Conservation (phyloP, 768 basidiomycete species). For the Myochromella boudieri region DNA sequence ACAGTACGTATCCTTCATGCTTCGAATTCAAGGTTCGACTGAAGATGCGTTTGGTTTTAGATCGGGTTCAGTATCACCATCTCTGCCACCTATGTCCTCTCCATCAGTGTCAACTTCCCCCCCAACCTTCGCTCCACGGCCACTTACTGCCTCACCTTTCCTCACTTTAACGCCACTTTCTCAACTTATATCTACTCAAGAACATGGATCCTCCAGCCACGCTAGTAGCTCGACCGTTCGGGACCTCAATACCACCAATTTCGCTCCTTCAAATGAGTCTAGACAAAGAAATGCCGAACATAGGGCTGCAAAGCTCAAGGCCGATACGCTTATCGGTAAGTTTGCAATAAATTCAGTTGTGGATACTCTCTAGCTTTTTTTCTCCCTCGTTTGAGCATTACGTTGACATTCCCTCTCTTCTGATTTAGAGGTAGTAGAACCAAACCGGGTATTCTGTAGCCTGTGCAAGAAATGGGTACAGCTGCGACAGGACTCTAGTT, state of each 20-base stretch:
- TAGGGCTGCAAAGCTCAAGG: slow-evolving; percentile 66
- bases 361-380: too few relatives aligned
- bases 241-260: slow-evolving; percentile 56
- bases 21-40: too few relatives aligned
- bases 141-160: slow-evolving; percentile 9
- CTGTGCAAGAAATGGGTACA: slow-evolving; percentile 85
- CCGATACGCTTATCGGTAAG: slow-evolving; percentile 64
- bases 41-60: too few relatives aligned
- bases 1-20: too few relatives aligned
- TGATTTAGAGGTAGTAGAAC: slow-evolving; percentile 78
- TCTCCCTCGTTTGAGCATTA: too few relatives aligned
- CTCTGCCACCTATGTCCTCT: not conserved
- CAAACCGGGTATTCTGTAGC: slow-evolving; percentile 71
- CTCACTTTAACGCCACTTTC: slow-evolving; percentile 8
- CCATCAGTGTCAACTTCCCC: too few relatives aligned
- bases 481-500: slow-evolving; percentile 73
- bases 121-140: slow-evolving; percentile 5
- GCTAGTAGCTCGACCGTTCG: slow-evolving; percentile 36
- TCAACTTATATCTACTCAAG: not conserved
- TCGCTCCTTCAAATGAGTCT: slow-evolving; percentile 60
- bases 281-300: slow-evolving; percentile 78
- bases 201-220: not conserved
- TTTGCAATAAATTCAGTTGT: too few relatives aligned
- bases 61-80: not conserved
- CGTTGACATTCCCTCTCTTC: too few relatives aligned